Evolutionary conservation across 164 flowering plant species (phyloP), one percentile per base, ranked within the genome.

Genomic region (Echeveria elegans): DNA sequence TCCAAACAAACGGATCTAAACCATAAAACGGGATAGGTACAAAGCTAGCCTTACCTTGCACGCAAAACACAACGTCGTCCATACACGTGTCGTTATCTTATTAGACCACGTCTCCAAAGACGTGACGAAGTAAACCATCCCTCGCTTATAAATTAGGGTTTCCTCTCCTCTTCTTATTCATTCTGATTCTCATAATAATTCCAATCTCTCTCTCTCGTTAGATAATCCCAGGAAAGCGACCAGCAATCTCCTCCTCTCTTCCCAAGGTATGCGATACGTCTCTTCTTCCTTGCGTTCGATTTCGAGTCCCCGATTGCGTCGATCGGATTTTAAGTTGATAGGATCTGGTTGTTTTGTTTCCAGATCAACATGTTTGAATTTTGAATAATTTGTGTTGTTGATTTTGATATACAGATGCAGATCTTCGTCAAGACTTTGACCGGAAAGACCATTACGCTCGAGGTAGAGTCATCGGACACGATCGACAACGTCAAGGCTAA

Each of bases 371-470:
- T 50, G 56, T 50, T 21, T 50, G 26, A 21, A 21, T 50, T 50
- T 50, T 50, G 11, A 21, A n/a, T 43, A 21, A n/a, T 43, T 21
- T n/a, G 8, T 0, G 24, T 1, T 50, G 24, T 50, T 6, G 56
- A 21, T 50, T 50, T n/a, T 50, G 28, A 50, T 30, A 18, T 32
- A 32, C 65, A 63, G 65, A 63, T 63, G 65, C 65, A 50, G 56
- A 50, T 50, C 56, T 50, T 50, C 2, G 56, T 50, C 0, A 50
- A 50, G 11, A 50, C 56, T 6, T 10, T 50, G 26, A 50, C 56
- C 10, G 56, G 56, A 23, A 50, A 50, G 56, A 50, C 56, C 1
- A 50, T 50, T 6, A 50, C 56, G 24, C 9, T 50, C 0, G 56
- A 50, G 28, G 56, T 50, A 2, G 56, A 50, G 26, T 5, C 10